Conservation (phyloP, 106 monocot genomes). For the Gastrodia elata region DNA sequence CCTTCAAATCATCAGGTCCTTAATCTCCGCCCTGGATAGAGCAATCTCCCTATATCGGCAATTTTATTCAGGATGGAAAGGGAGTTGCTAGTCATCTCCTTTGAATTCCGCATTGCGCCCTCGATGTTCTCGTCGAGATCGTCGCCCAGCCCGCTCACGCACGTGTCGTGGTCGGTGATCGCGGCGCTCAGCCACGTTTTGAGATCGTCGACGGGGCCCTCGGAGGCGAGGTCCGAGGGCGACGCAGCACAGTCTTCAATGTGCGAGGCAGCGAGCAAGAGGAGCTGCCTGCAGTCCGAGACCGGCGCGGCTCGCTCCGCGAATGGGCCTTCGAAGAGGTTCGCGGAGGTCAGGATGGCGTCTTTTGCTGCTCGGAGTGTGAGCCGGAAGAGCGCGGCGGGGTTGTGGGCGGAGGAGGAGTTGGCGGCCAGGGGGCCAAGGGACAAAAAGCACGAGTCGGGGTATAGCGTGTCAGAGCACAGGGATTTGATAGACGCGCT, state of each 20-base stretch:
- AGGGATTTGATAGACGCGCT: conserved; percentile 22
- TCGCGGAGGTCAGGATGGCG: conserved; percentile 9
- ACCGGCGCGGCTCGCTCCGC: background rate
- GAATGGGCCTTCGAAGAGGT: background rate
- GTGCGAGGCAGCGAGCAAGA: conserved; percentile 17
- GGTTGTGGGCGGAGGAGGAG: conserved; percentile 19
- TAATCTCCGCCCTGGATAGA: no score
- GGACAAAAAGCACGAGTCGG: conserved; percentile 20
- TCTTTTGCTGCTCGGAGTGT: conserved; percentile 19
- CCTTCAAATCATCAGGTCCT: background rate
- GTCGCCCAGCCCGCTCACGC: conserved; percentile 37
- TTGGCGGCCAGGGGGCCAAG: conserved; percentile 17
- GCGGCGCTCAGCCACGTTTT: conserved; percentile 39
- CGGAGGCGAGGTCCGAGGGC: conserved; percentile 6
- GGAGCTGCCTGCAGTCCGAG: conserved; percentile 28
- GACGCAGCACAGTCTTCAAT: conserved; percentile 22
- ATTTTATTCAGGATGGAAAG: conserved; percentile 24
- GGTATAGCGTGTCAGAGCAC: conserved; percentile 28
- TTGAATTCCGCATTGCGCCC: conserved; percentile 21
- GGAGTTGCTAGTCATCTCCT: conserved; percentile 34
- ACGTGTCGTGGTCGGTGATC: conserved; percentile 45
- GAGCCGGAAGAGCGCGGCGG: conserved; percentile 21
- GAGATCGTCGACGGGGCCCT: conserved; percentile 30
- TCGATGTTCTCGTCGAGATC: conserved; percentile 19
- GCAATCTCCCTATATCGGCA: background rate